Evolutionary conservation across 164 flowering plant species (phyloP), one percentile per base, ranked within the genome.

Genomic region (Cinnamomum micranthum): DNA sequence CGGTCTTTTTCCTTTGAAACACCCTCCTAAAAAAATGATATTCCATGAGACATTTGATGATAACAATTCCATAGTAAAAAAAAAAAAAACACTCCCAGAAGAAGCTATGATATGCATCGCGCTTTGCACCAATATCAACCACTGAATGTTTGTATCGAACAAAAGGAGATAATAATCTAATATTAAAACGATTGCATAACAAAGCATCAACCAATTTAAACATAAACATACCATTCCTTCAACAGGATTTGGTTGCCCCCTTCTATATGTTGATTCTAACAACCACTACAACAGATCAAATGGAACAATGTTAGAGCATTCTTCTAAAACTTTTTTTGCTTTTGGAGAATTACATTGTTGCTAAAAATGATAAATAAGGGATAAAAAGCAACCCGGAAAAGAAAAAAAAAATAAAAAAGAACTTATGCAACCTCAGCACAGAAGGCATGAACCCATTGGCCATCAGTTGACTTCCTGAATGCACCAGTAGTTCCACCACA

Each of bases 361-460:
- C 47, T 41, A 41, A 41, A 41, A 41, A 0, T 41, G 19, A 59
- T 15, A 59, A 59, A 59, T 19, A 14, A n/a, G 22, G 2, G 19
- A 17, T 59, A 17, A 59, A 59, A n/a, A 59, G 14, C 0, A 77
- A 0, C 17, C 55, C 0, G 13, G 31, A 65, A 1, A n/a, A 15
- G 22, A 14, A 7, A 11, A 22, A 20, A 24, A 51, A 0, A 13
- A 22, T 17, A 10, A 28, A 27, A 59, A 25, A 70, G 0, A 63
- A 31, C 10, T 41, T 6, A 35, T 25, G 19, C 22, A 75, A 96
- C 99, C 97, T 96, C 98, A 52, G 99, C 98, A 85, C 99, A 96
- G 76, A 90, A 88, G 75, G 97, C 95, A 85, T 96, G 99, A 66
- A 93, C 85, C 99, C 99, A 96, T 72, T 86, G 90, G 50, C 91